These are phyloP conservation scores for Aquanectria penicillioides DNA, from an alignment of 2,329 filamentous ascomycete genomes.

Conservation along the genomic window DNA sequence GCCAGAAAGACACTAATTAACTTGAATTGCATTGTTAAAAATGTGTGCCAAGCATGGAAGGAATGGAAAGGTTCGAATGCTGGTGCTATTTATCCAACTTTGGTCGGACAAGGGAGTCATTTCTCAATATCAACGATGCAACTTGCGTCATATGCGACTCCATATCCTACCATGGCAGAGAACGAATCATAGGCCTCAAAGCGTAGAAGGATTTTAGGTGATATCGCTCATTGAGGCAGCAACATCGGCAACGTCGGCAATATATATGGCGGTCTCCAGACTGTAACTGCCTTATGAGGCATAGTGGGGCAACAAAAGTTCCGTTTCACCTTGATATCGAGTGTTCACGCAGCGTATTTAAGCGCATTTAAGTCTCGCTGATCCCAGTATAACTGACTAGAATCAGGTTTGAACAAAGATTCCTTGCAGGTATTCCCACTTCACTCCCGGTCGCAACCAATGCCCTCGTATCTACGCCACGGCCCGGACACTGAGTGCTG, in stretches of 20 bases:
- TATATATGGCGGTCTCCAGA: not conserved
- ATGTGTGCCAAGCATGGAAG: not conserved
- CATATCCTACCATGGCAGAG: constrained; percentile 9
- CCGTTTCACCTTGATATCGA: not conserved
- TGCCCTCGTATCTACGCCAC: too few relatives aligned
- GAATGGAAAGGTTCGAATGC: not conserved
- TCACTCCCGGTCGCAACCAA: too few relatives aligned
- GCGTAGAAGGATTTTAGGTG: not conserved
- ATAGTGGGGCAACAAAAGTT: constrained; percentile 23
- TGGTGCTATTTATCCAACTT: not conserved
- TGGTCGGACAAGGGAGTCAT: not conserved
- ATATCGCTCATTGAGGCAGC: not conserved
- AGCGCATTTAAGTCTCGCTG: not conserved
- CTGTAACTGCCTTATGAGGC: constrained; percentile 19
- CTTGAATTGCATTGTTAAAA: constrained; percentile 32
- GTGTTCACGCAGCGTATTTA: not conserved
- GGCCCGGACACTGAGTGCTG: too few relatives aligned
- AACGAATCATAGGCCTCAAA: constrained; percentile 1
- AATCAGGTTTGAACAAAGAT: too few relatives aligned
- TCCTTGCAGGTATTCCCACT: too few relatives aligned
- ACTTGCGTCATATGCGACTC: constrained; percentile 15
- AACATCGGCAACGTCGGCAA: constrained; percentile 18
- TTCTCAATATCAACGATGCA: not conserved
- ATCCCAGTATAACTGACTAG: too few relatives aligned
- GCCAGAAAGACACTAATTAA: constrained; percentile 31